Percentiles rank a stretch among this genome's conserved stretches.
phyloP scores from a whole-genome alignment of 345 rosid species.

The Salix viminalis region DNA sequence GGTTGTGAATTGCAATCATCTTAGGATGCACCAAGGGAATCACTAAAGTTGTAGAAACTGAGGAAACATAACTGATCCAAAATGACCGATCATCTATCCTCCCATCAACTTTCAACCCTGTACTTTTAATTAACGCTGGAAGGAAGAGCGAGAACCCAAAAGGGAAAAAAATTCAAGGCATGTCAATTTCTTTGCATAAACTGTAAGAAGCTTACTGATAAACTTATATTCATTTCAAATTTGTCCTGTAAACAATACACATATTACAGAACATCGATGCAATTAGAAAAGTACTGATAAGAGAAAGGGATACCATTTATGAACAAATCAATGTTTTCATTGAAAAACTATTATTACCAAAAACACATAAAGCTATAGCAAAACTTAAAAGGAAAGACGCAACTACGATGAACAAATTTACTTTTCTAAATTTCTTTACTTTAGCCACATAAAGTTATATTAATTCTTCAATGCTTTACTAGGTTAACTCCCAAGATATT shows the following conservation, averaged over 20 bases:
- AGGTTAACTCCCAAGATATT: not conserved
- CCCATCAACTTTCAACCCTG: conserved; percentile 69
- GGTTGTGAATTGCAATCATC: conserved; percentile 78
- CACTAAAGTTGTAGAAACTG: conserved; percentile 67
- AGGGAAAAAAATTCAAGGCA: not conserved
- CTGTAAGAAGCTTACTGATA: not conserved
- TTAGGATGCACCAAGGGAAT: conserved; percentile 83
- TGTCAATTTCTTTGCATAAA: not conserved
- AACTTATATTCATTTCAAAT: not conserved
- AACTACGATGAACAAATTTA: not conserved
- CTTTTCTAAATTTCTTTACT: not conserved
- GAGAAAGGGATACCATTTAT: not conserved
- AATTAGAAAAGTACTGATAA: not conserved
- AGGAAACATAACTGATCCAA: conserved; percentile 73
- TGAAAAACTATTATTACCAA: not conserved
- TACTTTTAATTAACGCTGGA: conserved; percentile 80
- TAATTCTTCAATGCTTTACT: not conserved
- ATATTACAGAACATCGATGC: not conserved
- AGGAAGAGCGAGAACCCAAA: conserved; percentile 1
- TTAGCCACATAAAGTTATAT: not conserved
- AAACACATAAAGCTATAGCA: not conserved
- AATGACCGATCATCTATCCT: conserved; percentile 86
- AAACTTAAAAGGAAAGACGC: not conserved
- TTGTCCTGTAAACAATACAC: not conserved
- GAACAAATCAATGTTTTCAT: not conserved